Evolutionary conservation across 306 rosid genomes (phyloP).

Genomic region (Fragaria vesca): DNA sequence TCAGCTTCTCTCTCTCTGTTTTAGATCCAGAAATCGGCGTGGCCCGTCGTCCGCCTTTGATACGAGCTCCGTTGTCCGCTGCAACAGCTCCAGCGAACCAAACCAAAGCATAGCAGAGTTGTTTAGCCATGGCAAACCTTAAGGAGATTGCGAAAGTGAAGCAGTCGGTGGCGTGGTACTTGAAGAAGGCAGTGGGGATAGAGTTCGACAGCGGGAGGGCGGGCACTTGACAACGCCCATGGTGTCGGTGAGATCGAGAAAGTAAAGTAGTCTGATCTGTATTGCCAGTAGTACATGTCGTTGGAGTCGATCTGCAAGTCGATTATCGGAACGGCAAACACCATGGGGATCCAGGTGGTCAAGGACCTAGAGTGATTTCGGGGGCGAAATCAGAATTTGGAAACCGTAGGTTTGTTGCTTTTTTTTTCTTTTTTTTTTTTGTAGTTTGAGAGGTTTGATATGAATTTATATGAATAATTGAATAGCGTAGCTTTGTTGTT

Average conservation of each 20-base stretch:
- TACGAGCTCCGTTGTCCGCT: too few species aligned
- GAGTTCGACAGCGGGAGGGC: constrained; percentile 72
- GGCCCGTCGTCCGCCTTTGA: too few species aligned
- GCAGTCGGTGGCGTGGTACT: constrained; percentile 72
- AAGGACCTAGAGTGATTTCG: constrained; percentile 59
- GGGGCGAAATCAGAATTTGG: not conserved
- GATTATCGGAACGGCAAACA: constrained; percentile 66
- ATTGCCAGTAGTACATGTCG: constrained; percentile 61
- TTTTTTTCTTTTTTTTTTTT: not conserved
- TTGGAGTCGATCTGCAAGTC: constrained; percentile 74
- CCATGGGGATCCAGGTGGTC: constrained; percentile 78
- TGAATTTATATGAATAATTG: not conserved
- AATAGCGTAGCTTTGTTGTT: too few species aligned
- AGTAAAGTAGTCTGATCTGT: constrained; percentile 73
- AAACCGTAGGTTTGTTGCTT: too few species aligned
- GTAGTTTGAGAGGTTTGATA: not conserved
- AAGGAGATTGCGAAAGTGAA: constrained; percentile 30
- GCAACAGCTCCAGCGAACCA: too few species aligned
- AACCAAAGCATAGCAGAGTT: too few species aligned
- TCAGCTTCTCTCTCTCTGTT: too few species aligned
- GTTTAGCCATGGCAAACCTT: too few species aligned
- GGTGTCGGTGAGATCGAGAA: constrained; percentile 71
- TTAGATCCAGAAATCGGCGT: too few species aligned
- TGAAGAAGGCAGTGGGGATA: constrained; percentile 75
- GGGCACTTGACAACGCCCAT: constrained; percentile 58